Conservation (phyloP, 1,284 basidiomycete genomes). For the Moesziomyces sp. region DNA sequence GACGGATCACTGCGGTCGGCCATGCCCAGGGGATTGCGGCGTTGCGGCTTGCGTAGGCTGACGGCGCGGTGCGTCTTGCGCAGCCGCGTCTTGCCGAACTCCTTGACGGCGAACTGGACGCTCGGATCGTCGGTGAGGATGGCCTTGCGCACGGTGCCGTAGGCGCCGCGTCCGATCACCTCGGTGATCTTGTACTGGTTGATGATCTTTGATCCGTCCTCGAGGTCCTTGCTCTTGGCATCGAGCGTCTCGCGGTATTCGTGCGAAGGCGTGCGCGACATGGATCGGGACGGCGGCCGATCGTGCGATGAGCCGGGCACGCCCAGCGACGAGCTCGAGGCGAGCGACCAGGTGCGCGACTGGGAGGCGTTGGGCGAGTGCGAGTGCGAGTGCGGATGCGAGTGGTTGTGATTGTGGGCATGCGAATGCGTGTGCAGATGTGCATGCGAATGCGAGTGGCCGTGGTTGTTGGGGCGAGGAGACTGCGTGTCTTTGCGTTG, state of each 20-base stretch:
- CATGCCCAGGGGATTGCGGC: neutral
- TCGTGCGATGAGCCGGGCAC: slow-evolving; percentile 21
- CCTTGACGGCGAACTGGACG: slow-evolving; percentile 58
- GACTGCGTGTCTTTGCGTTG: slow-evolving; percentile 20
- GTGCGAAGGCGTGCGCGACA: slow-evolving; percentile 36
- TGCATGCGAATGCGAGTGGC: slow-evolving; percentile 4
- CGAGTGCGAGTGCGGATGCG: slow-evolving; percentile 8
- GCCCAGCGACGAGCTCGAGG: slow-evolving; percentile 22
- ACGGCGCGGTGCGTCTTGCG: slow-evolving; percentile 48
- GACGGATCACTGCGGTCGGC: slow-evolving; percentile 14
- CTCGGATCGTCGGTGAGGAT: slow-evolving; percentile 43
- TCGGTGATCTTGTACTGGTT: slow-evolving; percentile 65
- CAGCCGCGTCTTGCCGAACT: slow-evolving; percentile 65
- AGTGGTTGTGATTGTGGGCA: slow-evolving; percentile 6
- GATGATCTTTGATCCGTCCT: slow-evolving; percentile 63
- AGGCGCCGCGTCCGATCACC: slow-evolving; percentile 62
- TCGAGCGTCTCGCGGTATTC: slow-evolving; percentile 61
- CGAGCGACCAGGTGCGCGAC: slow-evolving; percentile 15
- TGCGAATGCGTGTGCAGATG: slow-evolving; percentile 8
- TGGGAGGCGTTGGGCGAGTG: neutral
- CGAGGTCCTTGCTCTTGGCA: slow-evolving; percentile 58
- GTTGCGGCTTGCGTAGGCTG: slow-evolving; percentile 28
- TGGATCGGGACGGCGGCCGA: slow-evolving; percentile 22
- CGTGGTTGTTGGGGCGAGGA: slow-evolving; percentile 3
- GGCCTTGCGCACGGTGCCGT: slow-evolving; percentile 60